Conservation (phyloP, 805 yeast species). For the Cyberlindnera subsufficiens region DNA sequence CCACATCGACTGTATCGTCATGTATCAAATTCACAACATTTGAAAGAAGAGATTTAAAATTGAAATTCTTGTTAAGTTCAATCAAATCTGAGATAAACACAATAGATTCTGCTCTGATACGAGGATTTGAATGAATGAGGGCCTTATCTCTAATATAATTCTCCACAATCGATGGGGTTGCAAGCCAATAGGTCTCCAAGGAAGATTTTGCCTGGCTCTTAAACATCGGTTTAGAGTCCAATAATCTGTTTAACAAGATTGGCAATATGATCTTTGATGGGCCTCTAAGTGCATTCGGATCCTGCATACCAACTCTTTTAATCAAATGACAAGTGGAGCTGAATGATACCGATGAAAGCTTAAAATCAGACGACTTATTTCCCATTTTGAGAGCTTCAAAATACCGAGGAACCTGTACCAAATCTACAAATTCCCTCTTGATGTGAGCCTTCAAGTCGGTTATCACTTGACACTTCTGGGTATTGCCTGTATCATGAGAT, state of each 20-base stretch:
- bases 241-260: slow-evolving; percentile 40
- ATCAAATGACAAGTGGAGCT: slow-evolving; percentile 50
- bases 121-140: slow-evolving; percentile 31
- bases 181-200: slow-evolving; percentile 48
- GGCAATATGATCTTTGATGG: slow-evolving; percentile 45
- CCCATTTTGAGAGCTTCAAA: slow-evolving; percentile 44
- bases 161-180: slow-evolving; percentile 45
- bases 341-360: slow-evolving; percentile 38
- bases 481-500: slow-evolving; percentile 9
- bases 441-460: slow-evolving; percentile 44
- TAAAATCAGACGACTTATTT: slow-evolving; percentile 31
- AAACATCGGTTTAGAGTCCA: slow-evolving; percentile 33
- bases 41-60: slow-evolving; percentile 24
- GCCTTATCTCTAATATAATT: slow-evolving; percentile 37
- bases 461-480: slow-evolving; percentile 14
- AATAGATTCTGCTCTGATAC: slow-evolving; percentile 38
- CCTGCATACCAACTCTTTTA: slow-evolving; percentile 55
- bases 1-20: slow-evolving; percentile 21
- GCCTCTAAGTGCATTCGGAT: slow-evolving; percentile 34
- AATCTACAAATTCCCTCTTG: slow-evolving; percentile 47
- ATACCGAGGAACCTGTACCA: slow-evolving; percentile 43
- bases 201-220: slow-evolving; percentile 44
- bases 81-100: slow-evolving; percentile 38
- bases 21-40: slow-evolving; percentile 21
- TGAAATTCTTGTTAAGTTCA: slow-evolving; percentile 29